Percentiles rank a stretch among this genome's conserved stretches.
Conservation (phyloP, 345 rosid species). For the Hirschfeldia incana region DNA sequence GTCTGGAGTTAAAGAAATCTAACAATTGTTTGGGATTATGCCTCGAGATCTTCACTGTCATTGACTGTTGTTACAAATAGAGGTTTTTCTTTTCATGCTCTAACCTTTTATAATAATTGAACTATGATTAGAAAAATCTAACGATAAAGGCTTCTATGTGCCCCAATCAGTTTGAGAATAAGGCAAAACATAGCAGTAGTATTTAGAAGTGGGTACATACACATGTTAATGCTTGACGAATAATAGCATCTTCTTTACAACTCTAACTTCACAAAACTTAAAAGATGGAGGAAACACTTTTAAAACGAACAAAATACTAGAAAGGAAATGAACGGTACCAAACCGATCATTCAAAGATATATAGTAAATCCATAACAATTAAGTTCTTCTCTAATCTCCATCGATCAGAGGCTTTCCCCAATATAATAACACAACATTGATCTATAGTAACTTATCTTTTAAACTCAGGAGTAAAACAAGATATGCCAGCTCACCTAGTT, state of each 20-base stretch:
- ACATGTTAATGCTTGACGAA: slow-evolving; percentile 13
- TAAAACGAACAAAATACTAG: slow-evolving; percentile 20
- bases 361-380: slow-evolving; percentile 35
- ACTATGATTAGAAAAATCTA: neutral
- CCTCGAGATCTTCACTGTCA: slow-evolving; percentile 26
- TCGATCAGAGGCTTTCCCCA: slow-evolving; percentile 25
- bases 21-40: slow-evolving; percentile 20
- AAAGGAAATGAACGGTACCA: slow-evolving; percentile 17
- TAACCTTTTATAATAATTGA: neutral
- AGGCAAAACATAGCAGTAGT: slow-evolving; percentile 8
- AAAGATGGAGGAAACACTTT: slow-evolving; percentile 6
- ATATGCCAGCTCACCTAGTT: slow-evolving; percentile 50
- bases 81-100: neutral
- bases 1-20: neutral
- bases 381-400: slow-evolving; percentile 18
- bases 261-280: slow-evolving; percentile 31
- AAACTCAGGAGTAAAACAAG: slow-evolving; percentile 25
- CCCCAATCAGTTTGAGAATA: slow-evolving; percentile 6
- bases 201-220: slow-evolving; percentile 16
- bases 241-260: slow-evolving; percentile 28
- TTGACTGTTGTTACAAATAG: slow-evolving; percentile 17
- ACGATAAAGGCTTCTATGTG: neutral
- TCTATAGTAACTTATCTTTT: slow-evolving; percentile 25
- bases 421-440: slow-evolving; percentile 24
- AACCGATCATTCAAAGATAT: slow-evolving; percentile 25